These are phyloP conservation scores for Entomortierella parvispora DNA, from an alignment of 192 early-diverging fungal genomes.

Conservation along the genomic window DNA sequence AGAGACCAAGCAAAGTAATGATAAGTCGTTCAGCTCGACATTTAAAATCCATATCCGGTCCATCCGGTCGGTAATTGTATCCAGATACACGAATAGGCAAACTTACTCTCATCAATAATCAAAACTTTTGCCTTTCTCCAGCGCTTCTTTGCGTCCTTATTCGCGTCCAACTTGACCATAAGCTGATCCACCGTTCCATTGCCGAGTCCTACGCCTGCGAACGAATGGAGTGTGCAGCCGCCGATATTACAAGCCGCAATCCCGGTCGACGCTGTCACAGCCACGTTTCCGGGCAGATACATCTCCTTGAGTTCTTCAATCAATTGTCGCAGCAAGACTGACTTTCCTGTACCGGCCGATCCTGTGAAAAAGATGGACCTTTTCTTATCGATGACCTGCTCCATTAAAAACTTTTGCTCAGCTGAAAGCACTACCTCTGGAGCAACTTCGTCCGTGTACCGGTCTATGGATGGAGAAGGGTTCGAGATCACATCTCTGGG, in stretches of 20 bases:
- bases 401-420: conserved; percentile 70
- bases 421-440: conserved; percentile 33
- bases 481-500: too few relatives aligned
- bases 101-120: conserved; percentile 77
- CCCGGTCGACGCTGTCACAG: conserved; percentile 67
- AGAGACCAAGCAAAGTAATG: background rate
- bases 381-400: conserved; percentile 68
- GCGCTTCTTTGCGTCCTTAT: conserved; percentile 48
- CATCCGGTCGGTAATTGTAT: too few relatives aligned
- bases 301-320: conserved; percentile 51
- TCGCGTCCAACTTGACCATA: conserved; percentile 25
- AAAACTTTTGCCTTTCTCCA: conserved; percentile 71
- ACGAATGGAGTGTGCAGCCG: conserved; percentile 66
- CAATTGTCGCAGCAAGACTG: conserved; percentile 45
- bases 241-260: conserved; percentile 72
- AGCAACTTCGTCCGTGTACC: background rate
- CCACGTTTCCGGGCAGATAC: conserved; percentile 51
- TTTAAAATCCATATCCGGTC: too few relatives aligned
- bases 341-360: conserved; percentile 64
- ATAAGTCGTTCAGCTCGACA: too few relatives aligned
- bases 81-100: background rate
- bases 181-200: conserved; percentile 40
- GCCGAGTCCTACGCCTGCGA: conserved; percentile 73
- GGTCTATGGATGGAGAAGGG: too few relatives aligned
- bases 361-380: conserved; percentile 72